A percentile compares a stretch with the other conserved stretches of the same genome.
phyloP scores from a whole-genome alignment of 495 filamentous ascomycete genomes.

The Zalerion maritima region DNA sequence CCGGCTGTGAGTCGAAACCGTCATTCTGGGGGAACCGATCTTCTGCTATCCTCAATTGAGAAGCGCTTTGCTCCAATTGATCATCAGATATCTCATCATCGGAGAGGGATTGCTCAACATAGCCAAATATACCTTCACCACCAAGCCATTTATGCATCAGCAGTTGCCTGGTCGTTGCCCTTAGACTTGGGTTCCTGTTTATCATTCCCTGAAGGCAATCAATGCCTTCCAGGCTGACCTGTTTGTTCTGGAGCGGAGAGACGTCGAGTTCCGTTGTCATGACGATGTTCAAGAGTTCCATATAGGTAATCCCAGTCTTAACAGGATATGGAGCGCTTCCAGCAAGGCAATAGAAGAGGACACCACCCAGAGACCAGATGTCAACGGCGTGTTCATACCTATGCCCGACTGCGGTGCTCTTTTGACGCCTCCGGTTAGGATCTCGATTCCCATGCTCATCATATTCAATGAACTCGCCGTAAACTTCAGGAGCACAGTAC shows the following conservation, averaged over 20 bases:
- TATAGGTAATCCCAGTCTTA: conserved; percentile 33
- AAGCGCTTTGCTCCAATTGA: conserved; percentile 39
- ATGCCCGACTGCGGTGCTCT: conserved; percentile 19
- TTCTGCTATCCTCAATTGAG: conserved; percentile 53
- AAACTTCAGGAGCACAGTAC: conserved; percentile 94
- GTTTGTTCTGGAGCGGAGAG: conserved; percentile 34
- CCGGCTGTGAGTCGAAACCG: conserved; percentile 8
- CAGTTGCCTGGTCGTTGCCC: conserved; percentile 50
- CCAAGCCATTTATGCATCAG: conserved; percentile 54
- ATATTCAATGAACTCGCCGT: conserved; percentile 62
- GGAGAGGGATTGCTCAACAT: conserved; percentile 23
- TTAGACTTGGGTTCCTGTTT: conserved; percentile 49
- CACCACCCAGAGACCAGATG: conserved; percentile 87
- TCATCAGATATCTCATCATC: conserved; percentile 36
- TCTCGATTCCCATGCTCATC: conserved; percentile 29
- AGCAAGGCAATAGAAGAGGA: conserved; percentile 69
- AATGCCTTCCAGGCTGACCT: conserved; percentile 49
- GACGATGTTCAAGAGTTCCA: conserved; percentile 64
- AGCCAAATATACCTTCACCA: conserved; percentile 22
- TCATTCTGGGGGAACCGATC: conserved; percentile 21
- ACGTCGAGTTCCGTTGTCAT: conserved; percentile 58
- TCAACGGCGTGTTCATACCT: conserved; percentile 83
- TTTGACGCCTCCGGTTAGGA: conserved; percentile 19
- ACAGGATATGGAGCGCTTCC: conserved; percentile 66
- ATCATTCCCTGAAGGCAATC: conserved; percentile 67